Evolutionary conservation across 345 rosid genomes (phyloP), one percentile per base, ranked within the genome.

Genomic region (Cardamine chenopodiifolia): DNA sequence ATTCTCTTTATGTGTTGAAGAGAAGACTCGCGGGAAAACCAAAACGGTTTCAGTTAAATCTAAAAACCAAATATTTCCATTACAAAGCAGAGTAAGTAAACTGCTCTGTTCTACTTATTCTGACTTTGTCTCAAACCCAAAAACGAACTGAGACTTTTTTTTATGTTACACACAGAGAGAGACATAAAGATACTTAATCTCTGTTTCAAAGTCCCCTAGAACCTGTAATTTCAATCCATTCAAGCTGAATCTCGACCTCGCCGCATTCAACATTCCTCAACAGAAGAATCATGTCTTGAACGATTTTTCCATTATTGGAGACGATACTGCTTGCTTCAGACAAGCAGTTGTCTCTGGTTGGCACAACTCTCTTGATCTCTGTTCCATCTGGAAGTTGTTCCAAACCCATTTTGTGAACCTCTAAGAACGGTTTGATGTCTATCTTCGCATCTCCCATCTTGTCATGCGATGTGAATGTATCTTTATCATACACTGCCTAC

Each of bases 401-500:
- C 69, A 88, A 62, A 19, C 80, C 76, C 84, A 84, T 70, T 73
- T 60, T 75, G 5, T 82, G 65, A 53, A 89, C 80, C 66, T 84
- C 91, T 26, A 88, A 6, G 18, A 79, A 95, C 4, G 25, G 25
- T 23, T 23, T 23, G 25, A 23, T 23, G 25, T 23, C 25, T 23
- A 23, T 23, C 25, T 1, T 23, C 2, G 25, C 25, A 23, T 23
- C 25, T 23, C 25, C 25, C 25, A 23, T 23, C 25, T 23, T 23
- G 25, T 23, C 25, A 23, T 23, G 25, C 25, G 25, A 23, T 23
- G 25, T 23, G 25, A 23, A 23, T 23, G 85, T 89, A 79, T 90
- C 99, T 62, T 89, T 81, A 80, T 95, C 98, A 56, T 80, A 90
- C 68, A 95, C 97, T 5, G 28, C 76, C 96, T 89, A 81, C 70